Evolutionary conservation across 176 grass and related monocot species (phyloP), one percentile per base, ranked within the genome.

Genomic region (Pontederia paniculata): DNA sequence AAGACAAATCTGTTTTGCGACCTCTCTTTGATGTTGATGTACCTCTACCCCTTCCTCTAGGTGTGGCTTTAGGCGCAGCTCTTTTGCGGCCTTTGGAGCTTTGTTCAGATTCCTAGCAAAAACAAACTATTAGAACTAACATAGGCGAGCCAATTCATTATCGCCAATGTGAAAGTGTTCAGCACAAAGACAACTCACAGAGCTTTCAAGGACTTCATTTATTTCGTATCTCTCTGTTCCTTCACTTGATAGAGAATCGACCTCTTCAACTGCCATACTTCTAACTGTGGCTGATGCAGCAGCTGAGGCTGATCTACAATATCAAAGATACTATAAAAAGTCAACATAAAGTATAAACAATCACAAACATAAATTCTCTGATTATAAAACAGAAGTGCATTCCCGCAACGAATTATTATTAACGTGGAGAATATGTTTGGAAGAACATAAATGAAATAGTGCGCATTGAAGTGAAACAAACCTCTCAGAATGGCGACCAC

Each of bases 1-100:
- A 83, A 68, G 47, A 63, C 56, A 82, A 45, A 70, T 89, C 85
- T 47, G 79, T 71, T 73, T 81, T 89, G 37, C 82, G 81, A 10
- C 91, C 86, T 71, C 79, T 83, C 23, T 74, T 65, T 50, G 69
- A 18, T 9, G 57, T 53, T 22, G 57, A 72, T 16, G 77, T 44
- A 28, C 25, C 63, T 50, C 71, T 73, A 10, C 66, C 75, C 44
- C 67, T 75, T 1, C n/a, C 71, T 10, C 17, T 66, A 55, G 45
- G 81, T 69, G 81, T 85, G 0, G 65, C 85, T 66, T 76, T 50
- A 54, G 73, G 70, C 12, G 69, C 77, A 60, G 54, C 54, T 56
- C 90, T 77, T 76, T 95, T 95, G 45, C 23, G 67, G 16, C 82
- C 67, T 52, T 71, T 73, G 2, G 31, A 45, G 59, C 21, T 67